Base-by-base conservation (phyloP, 768 basidiomycete species). In the Kwoniella dendrophila region DNA sequence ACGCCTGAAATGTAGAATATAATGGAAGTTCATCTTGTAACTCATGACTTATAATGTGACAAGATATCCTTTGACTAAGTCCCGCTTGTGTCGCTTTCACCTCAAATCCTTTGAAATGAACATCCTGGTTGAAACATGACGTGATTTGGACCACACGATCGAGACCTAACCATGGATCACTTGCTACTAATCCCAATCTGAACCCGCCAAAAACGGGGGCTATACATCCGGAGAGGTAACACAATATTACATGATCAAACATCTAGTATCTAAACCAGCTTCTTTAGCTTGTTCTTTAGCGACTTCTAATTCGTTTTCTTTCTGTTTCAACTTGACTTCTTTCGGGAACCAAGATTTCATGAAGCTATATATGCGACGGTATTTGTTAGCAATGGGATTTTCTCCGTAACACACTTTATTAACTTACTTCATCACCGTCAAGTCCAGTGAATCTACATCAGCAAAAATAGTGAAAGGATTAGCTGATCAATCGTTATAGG, bases 321-420 rank as follows among this genome's bases (percentile, higher is more conserved):
- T 85, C 47, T 86, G 80, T 76, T 96, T 96, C 69, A 83, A 83
- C 60, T 82, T 85, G 16, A 90, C 83, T 75, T 96, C 94, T 14
- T 85, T 73, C 0, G 94, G 92, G 78, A 97, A 97, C 91, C 92
- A 96, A 69, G 89, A 87, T 60, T 88, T 83, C 87, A 96, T 90
- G 69, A 92, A 92, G 67, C 90, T 89, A 38, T 29, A 32, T 12
- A 27, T 29, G 26, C n/a, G n/a, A n/a, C n/a, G 27, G 27, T 24
- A 27, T 24, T 27, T 26, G 6, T n/a, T n/a, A n/a, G n/a, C n/a
- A 29, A 49, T 26, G 14, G 26, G n/a, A 8, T 18, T 45, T n/a
- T 45, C 44, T 8, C n/a, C 24, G 7, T 20, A 45, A 36, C 16
- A 36, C 16, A n/a, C 16, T 36, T 36, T 36, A 18, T 34, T 12